phyloP scores from a whole-genome alignment of 83 land plant genomes.

The Diphasiastrum complanatum region DNA sequence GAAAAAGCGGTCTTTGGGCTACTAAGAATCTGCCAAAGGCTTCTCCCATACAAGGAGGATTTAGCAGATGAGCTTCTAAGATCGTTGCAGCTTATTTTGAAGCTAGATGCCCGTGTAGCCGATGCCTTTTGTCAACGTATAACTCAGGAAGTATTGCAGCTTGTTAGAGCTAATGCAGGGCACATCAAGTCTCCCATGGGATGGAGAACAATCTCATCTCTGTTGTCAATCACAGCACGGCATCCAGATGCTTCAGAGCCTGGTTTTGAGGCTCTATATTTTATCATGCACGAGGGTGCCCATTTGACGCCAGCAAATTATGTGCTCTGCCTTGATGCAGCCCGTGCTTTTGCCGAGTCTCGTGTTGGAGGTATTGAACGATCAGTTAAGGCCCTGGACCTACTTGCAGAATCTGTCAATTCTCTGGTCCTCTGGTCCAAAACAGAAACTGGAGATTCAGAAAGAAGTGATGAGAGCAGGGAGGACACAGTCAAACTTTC shows the following conservation, averaged over 20 bases:
- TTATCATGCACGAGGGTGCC: slow-evolving; percentile 53
- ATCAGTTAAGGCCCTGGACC: slow-evolving; percentile 74
- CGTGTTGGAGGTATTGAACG: slow-evolving; percentile 89
- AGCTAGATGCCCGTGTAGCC: slow-evolving; percentile 72
- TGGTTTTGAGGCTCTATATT: slow-evolving; percentile 57
- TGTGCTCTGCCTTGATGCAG: slow-evolving; percentile 67
- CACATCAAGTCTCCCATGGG: slow-evolving; percentile 61
- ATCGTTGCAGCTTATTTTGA: slow-evolving; percentile 77
- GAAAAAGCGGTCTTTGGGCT: slow-evolving; percentile 78
- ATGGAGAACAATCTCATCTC: slow-evolving; percentile 68
- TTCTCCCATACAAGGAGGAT: slow-evolving; percentile 55
- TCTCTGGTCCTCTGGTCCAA: slow-evolving; percentile 63
- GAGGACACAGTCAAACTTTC: slow-evolving; percentile 31
- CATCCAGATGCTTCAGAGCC: slow-evolving; percentile 71
- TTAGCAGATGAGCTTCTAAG: slow-evolving; percentile 74
- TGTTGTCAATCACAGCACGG: slow-evolving; percentile 74
- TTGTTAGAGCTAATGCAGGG: slow-evolving; percentile 54
- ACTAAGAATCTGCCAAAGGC: slow-evolving; percentile 50
- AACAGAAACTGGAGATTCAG: slow-evolving; percentile 25
- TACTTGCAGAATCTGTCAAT: slow-evolving; percentile 68
- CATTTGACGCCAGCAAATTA: slow-evolving; percentile 64
- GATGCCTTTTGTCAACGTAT: slow-evolving; percentile 69
- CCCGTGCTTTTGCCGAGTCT: slow-evolving; percentile 92
- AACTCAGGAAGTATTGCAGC: slow-evolving; percentile 44
- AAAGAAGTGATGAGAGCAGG: slow-evolving; percentile 1